Conservation (phyloP, 2,329 filamentous ascomycete genomes). For the Colletotrichum horii region DNA sequence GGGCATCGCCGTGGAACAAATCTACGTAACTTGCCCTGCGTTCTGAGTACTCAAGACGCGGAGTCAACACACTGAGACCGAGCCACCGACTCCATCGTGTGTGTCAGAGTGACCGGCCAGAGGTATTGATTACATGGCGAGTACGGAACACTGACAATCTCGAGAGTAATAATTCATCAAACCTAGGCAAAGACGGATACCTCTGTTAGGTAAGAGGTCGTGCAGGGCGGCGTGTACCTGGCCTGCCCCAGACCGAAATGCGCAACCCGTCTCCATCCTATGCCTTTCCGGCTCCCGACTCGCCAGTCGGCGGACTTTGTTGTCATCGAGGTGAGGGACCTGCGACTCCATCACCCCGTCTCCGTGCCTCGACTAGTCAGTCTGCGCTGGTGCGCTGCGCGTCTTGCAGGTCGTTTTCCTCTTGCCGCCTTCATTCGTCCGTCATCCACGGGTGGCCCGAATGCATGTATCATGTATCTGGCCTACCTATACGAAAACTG, state of each 20-base stretch:
- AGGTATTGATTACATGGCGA: background rate
- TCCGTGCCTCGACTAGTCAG: constrained; percentile 3
- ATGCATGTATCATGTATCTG: background rate
- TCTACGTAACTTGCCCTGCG: background rate
- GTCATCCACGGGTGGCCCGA: constrained; percentile 5
- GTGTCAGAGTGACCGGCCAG: background rate
- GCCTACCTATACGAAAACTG: background rate
- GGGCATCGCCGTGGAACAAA: background rate
- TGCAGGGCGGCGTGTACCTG: constrained; percentile 7
- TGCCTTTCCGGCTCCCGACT: constrained; percentile 11
- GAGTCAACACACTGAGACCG: background rate
- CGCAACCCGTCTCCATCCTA: background rate
- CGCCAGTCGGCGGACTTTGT: background rate
- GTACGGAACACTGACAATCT: background rate
- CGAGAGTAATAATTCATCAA: background rate
- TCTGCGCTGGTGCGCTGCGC: background rate
- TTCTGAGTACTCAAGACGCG: background rate
- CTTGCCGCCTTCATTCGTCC: background rate
- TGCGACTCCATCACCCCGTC: constrained; percentile 4
- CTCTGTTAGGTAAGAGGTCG: constrained; percentile 11
- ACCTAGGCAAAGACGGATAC: background rate
- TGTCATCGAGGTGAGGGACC: background rate
- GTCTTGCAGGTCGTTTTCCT: constrained; percentile 5
- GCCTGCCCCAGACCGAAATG: constrained; percentile 12
- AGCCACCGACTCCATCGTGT: background rate